Conservation (phyloP, 1,284 basidiomycete species). For the Pisolithus thermaeus region DNA sequence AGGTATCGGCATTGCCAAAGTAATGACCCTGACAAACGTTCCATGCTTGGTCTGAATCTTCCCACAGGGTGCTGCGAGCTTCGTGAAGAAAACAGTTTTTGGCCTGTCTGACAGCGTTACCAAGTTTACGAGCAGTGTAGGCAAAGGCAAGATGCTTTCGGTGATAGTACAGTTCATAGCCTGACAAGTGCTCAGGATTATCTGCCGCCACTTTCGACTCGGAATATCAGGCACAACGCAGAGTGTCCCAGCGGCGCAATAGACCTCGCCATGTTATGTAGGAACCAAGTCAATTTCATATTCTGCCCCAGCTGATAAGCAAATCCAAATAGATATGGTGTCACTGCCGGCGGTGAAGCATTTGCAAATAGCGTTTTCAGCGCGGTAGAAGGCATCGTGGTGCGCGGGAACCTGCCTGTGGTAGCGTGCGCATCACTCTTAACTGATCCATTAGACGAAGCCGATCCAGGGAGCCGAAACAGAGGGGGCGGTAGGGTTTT, state of each 20-base stretch:
- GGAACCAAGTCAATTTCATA: slow-evolving; percentile 18
- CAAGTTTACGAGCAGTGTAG: slow-evolving; percentile 95
- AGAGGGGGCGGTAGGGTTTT: slow-evolving; percentile 93
- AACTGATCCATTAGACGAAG: slow-evolving; percentile 56
- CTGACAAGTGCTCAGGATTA: slow-evolving; percentile 50
- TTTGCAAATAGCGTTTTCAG: slow-evolving; percentile 92
- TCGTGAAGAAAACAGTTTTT: slow-evolving; percentile 98
- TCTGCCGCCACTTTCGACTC: slow-evolving; percentile 96
- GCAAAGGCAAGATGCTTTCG: slow-evolving; percentile 64
- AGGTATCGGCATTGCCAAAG: slow-evolving; percentile 96
- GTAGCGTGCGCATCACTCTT: slow-evolving; percentile 1
- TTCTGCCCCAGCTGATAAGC: slow-evolving; percentile 6
- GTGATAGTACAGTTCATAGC: slow-evolving; percentile 1
- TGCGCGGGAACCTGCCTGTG: slow-evolving; percentile 35
- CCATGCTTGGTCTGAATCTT: slow-evolving; percentile 8
- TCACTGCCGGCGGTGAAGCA: slow-evolving; percentile 91
- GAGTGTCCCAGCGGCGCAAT: slow-evolving; percentile 89
- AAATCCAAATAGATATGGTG: slow-evolving; percentile 65
- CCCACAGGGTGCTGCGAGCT: slow-evolving; percentile 86
- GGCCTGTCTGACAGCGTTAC: slow-evolving; percentile 94
- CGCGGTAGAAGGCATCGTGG: slow-evolving; percentile 93
- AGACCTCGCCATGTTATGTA: slow-evolving; percentile 94
- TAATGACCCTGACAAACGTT: slow-evolving; percentile 23
- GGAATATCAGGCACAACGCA: slow-evolving; percentile 88
- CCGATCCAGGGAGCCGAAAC: slow-evolving; percentile 96